These are phyloP conservation scores for Lactuca saligna DNA, from an alignment of 129 eudicot species.

Conservation along the genomic window DNA sequence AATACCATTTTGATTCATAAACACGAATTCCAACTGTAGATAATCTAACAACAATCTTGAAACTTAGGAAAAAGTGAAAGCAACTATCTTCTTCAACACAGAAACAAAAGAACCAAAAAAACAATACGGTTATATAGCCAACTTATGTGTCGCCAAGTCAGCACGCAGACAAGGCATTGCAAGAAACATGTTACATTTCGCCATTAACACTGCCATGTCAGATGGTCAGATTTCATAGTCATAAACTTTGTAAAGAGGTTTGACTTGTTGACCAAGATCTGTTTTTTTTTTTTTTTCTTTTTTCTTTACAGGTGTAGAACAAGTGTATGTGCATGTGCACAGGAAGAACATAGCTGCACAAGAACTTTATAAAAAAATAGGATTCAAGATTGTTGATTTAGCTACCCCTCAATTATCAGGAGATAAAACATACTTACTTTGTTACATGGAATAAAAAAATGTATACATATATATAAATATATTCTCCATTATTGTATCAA, in stretches of 20 bases:
- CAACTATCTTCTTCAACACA: slow-evolving; percentile 45
- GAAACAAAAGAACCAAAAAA: slow-evolving; percentile 39
- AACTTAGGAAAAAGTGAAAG: slow-evolving; percentile 58
- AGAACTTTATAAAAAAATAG: slow-evolving; percentile 59
- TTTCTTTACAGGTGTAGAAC: slow-evolving; percentile 57
- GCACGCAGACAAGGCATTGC: slow-evolving; percentile 89
- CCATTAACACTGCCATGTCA: slow-evolving; percentile 53
- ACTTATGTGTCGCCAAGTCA: slow-evolving; percentile 77
- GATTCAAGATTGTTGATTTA: slow-evolving; percentile 60
- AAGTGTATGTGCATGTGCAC: slow-evolving; percentile 76
- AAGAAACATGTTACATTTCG: slow-evolving; percentile 68
- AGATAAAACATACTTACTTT: slow-evolving; percentile 56
- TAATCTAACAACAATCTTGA: slow-evolving; percentile 7
- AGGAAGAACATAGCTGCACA: slow-evolving; percentile 63
- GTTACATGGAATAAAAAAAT: slow-evolving; percentile 27
- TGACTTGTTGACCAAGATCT: slow-evolving; percentile 3
- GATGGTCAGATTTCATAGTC: slow-evolving; percentile 47
- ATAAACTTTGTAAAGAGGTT: background rate
- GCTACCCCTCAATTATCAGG: slow-evolving; percentile 42
- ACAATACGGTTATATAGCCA: slow-evolving; percentile 68
- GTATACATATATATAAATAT: background rate
- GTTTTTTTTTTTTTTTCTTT: slow-evolving; percentile 16
- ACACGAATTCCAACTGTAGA: slow-evolving; percentile 6
- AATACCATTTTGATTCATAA: slow-evolving; percentile 21
- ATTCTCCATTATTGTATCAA: slow-evolving; percentile 6